Evolutionary conservation across 441 rosid species (phyloP), one percentile per base, ranked within the genome.

Genomic region (Aleurites moluccanus): DNA sequence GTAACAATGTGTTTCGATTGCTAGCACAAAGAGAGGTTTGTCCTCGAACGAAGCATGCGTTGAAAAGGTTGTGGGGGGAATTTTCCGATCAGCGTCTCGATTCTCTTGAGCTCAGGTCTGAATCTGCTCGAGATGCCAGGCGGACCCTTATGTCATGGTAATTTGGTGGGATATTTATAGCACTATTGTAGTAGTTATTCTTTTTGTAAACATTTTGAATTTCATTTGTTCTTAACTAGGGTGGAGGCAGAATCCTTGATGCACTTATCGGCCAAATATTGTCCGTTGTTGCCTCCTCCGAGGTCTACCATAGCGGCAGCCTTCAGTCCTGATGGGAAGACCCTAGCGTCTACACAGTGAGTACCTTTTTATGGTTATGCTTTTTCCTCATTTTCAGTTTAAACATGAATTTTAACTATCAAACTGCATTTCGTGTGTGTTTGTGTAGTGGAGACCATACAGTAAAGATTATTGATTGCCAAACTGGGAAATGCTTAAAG

Each of bases 281-380:
- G 92, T 69, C 85, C 94, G 40, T 77, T 92, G 71, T 75, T 80
- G 49, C 91, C 92, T 75, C 89, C 96, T 82, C 97, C 98, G n/a
- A 85, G 95, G 78, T 94, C 98, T 3, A 94, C 98, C 18, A 94
- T 94, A 81, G 97, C 98, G 44, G 97, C 93, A 18, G 94, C 97
- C 55, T 94, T 94, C 80, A 94, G 98, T 83, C 79, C 91, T 73
- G 92, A 94, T 82, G 98, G 97, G 72, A 87, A 77, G 84, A 88
- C 83, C n/a, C 88, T 94, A 78, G 98, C 97, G 76, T 94, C 96
- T 69, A 94, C 98, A 23, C 98, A 94, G 94, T 92, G 73, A 80
- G 93, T 80, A 38, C 40, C 9, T 38, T 38, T 38, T 38, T 38
- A 38, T 38, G 40, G 40, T 38, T 38, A 38, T 38, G 40, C 6